Conservation (phyloP, 306 rosid species). For the Trichosanthes truncata region DNA sequence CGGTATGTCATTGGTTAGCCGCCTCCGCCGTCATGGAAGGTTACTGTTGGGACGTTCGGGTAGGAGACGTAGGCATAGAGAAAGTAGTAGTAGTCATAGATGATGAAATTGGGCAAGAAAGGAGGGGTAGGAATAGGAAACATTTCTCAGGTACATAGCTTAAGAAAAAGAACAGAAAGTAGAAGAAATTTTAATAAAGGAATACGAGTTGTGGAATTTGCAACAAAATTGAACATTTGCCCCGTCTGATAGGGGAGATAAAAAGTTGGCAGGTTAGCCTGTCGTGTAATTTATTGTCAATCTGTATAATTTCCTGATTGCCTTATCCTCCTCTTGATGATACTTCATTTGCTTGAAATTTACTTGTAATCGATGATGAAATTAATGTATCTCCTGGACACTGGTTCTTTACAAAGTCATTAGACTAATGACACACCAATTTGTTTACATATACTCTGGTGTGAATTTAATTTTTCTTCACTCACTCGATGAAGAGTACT, state of each 20-base stretch:
- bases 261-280: constrained; percentile 7
- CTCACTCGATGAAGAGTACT: no score
- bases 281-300: constrained; percentile 7
- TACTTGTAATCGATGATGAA: background rate
- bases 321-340: constrained; percentile 10
- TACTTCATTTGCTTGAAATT: background rate
- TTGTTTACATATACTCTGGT: background rate
- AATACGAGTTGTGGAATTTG: background rate
- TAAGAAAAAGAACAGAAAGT: constrained; percentile 5
- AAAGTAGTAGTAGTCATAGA: constrained; percentile 20
- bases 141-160: constrained; percentile 33
- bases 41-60: constrained; percentile 62
- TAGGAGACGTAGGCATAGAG: constrained; percentile 76
- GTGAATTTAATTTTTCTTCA: background rate
- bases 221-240: background rate
- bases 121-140: constrained; percentile 51
- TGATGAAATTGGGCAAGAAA: constrained; percentile 18
- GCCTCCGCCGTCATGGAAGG: constrained; percentile 58
- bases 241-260: background rate
- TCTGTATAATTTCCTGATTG: constrained; percentile 11
- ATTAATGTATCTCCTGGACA: background rate
- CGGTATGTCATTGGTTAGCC: constrained; percentile 61
- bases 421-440: constrained; percentile 6
- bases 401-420: constrained; percentile 10
- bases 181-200: constrained; percentile 4